Base-by-base conservation (phyloP, 495 filamentous ascomycete genomes). In the Aspergillus steynii region DNA sequence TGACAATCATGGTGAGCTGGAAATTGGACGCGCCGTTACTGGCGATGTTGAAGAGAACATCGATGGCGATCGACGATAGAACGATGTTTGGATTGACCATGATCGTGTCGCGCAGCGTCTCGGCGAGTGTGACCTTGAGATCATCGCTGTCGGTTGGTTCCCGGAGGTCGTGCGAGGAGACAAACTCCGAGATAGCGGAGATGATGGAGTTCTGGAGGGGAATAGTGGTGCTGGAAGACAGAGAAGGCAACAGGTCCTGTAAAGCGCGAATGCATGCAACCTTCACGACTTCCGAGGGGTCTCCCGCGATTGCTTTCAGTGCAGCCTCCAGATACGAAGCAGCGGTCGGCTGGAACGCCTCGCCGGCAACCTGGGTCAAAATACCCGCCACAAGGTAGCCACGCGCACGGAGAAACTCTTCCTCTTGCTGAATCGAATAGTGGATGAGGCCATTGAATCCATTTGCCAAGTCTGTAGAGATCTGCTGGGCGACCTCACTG, bases 221-320 rank as follows among this genome's bases (percentile, higher is more conserved):
- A 47, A 78, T 74, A 2, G 83, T 81, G 29, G 85, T 75, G 28
- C 74, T 73, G 6, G 76, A 65, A 10, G 84, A 79, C 51, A 86
- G 65, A 6, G 87, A 80, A 45, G 81, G 83, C 29, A 96, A 79
- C 55, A 94, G 90, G 68, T 90, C 89, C 71, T 97, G 93, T 47
- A 97, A 72, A 1, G 91, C 88, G 61, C 93, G 94, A 60, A 98
- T 90, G 70, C 91, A 93, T 12, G 95, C 86, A 29, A 96, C 96
- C 71, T 93, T 90, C 29, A 98, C 93, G 34, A 99, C 82, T 68
- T 96, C 93, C 4, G 91, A 86, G 5, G 86, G 74, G 55, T 97
- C 94, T 27, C 79, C 74, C 20, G 85, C 83, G 55, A 96, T 89
- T 29, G 87, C 86, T 42, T 89, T 86, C 53, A 97, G 79, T 2